Evolutionary conservation across 257 asterid genomes (phyloP), one percentile per base, ranked within the genome.

Genomic region (Hygrophila difformis): DNA sequence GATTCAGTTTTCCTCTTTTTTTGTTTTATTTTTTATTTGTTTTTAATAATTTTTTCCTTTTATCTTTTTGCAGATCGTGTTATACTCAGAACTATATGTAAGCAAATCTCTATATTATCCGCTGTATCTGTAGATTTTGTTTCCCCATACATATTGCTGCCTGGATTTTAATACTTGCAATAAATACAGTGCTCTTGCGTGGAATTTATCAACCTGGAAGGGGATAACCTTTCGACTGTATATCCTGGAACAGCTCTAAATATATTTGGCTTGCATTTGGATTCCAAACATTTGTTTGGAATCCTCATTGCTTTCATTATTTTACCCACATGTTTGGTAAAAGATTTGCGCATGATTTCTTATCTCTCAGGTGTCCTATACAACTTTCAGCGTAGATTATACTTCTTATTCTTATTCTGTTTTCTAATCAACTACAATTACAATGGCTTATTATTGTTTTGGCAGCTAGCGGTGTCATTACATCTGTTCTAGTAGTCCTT

Each of bases 71-170:
- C 95, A 88, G 97, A 65, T 81, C 43, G 51, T 84, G 48, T 66
- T 88, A 72, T 88, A 88, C 68, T 54, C 82, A 10, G 97, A 88
- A 58, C 61, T 88, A 63, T 88, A 88, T 51, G 97, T 84, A 79
- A 79, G 97, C 43, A 47, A 20, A 51, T 1, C 12, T 1, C 39
- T 60, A 24, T 42, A 6, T 18, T 11, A 31, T 39, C 23, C 31
- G n/a, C 36, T 39, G 8, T 50, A 18, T 54, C 4, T 29, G 46
- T 34, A 14, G 35, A 42, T 41, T 9, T 45, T 39, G 28, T 46
- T 12, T 14, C 56, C 14, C 11, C 26, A 3, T 14, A 14, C 26
- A 12, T 6, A 18, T 35, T 6, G 5, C 14, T 68, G 42, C 28
- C 31, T 14, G 20, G 34, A 49, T 53, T 55, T 61, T 57, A 53